phyloP scores from a whole-genome alignment of 177 flowering plant genomes.

The Vitis hybrid region DNA sequence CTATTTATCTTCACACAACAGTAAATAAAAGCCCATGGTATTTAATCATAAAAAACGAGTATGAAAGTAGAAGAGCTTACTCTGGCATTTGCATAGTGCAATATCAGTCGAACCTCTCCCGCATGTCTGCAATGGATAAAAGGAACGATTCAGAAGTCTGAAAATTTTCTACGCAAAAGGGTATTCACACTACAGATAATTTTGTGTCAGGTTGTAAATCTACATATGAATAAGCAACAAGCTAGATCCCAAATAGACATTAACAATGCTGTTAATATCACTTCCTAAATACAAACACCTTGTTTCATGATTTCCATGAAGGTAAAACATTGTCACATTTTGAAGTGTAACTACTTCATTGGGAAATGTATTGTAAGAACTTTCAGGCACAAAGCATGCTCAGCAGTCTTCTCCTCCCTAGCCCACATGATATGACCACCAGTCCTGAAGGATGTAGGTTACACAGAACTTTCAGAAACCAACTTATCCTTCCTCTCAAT shows the following conservation, averaged over 20 bases:
- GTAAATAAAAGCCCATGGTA: neutral
- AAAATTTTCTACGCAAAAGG: neutral
- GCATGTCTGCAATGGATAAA: constrained; percentile 37
- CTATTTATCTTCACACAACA: neutral
- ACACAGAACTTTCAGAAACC: too few relatives aligned
- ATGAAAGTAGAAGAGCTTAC: constrained; percentile 20
- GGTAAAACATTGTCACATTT: too few relatives aligned
- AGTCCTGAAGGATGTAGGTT: too few relatives aligned
- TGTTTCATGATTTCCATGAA: too few relatives aligned
- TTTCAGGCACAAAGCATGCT: too few relatives aligned
- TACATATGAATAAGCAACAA: neutral
- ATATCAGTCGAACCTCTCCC: constrained; percentile 51
- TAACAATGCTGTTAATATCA: too few relatives aligned
- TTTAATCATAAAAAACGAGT: neutral
- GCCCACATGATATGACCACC: too few relatives aligned
- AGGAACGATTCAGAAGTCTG: neutral
- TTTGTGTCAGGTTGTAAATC: neutral
- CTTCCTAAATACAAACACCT: too few relatives aligned
- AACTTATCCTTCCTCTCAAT: too few relatives aligned
- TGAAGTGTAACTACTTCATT: too few relatives aligned
- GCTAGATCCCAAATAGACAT: neutral
- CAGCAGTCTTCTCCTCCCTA: too few relatives aligned
- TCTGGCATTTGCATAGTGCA: constrained; percentile 45
- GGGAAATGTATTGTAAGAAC: too few relatives aligned
- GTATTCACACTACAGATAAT: neutral